These are phyloP conservation scores for Ormosia semicastrata DNA, from an alignment of 306 rosid genomes.

Conservation along the genomic window DNA sequence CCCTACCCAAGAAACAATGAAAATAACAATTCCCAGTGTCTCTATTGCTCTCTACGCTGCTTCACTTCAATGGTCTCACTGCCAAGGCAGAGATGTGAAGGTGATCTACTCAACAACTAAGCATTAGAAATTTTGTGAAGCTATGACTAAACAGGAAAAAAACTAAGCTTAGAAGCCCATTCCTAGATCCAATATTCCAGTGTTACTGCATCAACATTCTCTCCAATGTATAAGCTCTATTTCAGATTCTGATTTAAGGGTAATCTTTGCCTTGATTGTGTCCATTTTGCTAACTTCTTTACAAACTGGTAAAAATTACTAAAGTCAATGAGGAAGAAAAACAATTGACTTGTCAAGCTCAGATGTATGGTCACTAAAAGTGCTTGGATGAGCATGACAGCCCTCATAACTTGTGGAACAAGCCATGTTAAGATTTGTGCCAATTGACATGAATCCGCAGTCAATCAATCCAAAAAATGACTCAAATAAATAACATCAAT, in stretches of 20 bases:
- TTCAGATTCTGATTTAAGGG: not conserved
- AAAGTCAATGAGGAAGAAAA: not conserved
- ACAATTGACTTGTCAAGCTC: not conserved
- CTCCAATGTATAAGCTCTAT: not conserved
- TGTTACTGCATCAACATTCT: constrained; percentile 5
- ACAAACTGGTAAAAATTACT: not conserved
- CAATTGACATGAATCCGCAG: not conserved
- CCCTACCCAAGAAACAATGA: not conserved
- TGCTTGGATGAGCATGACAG: not conserved
- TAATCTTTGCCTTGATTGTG: not conserved
- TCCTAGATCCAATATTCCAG: not conserved
- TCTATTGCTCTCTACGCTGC: not conserved
- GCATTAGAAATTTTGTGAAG: not conserved
- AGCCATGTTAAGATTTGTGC: not conserved
- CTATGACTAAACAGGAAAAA: not conserved
- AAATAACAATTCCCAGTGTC: not conserved
- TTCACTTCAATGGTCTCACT: not conserved
- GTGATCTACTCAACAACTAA: not conserved
- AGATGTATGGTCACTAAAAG: not conserved
- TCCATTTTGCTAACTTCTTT: not conserved
- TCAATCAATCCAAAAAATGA: not conserved
- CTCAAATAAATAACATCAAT: not conserved
- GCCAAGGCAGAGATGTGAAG: not conserved
- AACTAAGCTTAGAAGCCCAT: not conserved
- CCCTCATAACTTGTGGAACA: constrained; percentile 9